Percentiles rank a stretch among this genome's conserved stretches.
Evolutionary conservation across 2,329 filamentous ascomycete species (phyloP).

Genomic region (Didymella pomorum): DNA sequence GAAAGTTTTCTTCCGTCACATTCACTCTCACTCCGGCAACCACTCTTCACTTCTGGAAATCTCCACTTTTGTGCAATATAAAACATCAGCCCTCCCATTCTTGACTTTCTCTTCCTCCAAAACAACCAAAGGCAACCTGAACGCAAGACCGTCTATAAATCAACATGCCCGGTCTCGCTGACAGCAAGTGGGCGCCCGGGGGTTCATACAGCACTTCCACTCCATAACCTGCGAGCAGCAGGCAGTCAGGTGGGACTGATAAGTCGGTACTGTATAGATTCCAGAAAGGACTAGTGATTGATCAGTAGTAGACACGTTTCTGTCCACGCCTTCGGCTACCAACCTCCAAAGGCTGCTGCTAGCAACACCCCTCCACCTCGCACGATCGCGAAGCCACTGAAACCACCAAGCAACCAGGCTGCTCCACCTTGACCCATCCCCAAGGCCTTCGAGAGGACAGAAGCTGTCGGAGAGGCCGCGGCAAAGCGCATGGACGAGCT

Average conservation of each 20-base stretch:
- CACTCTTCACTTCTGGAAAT: not conserved
- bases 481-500: slow-evolving; percentile 4
- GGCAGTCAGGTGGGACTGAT: not conserved
- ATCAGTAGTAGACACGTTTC: not conserved
- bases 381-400: not conserved
- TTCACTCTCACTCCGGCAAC: not conserved
- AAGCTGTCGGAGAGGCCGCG: not conserved
- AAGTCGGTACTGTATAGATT: not conserved
- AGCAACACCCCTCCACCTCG: not conserved
- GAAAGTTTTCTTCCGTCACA: not conserved
- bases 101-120: too few relatives aligned
- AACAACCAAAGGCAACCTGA: not conserved
- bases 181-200: not conserved
- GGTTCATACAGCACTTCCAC: not conserved
- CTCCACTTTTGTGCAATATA: not conserved
- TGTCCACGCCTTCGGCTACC: not conserved
- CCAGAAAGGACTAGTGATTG: too few relatives aligned
- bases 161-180: not conserved
- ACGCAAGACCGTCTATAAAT: not conserved
- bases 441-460: not conserved
- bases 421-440: not conserved
- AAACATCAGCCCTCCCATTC: not conserved
- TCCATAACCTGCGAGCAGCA: not conserved
- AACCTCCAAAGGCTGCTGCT: not conserved
- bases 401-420: not conserved